Evolutionary conservation across 176 grass and related monocot species (phyloP).

Genomic region (Cocos nucifera): DNA sequence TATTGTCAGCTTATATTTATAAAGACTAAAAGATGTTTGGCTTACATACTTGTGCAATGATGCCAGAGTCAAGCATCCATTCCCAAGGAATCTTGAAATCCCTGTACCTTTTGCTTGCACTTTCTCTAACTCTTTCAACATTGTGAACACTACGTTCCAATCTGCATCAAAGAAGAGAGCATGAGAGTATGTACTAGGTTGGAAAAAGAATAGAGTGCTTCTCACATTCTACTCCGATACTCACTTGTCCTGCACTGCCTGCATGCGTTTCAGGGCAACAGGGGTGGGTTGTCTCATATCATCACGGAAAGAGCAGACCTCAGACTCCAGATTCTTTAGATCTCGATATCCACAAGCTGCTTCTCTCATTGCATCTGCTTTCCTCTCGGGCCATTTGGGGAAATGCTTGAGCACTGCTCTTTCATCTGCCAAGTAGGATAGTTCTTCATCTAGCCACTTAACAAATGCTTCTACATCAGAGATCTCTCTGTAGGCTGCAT

Average conservation of each 20-base stretch:
- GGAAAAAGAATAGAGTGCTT: too few species aligned
- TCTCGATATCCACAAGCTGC: slow-evolving; percentile 78
- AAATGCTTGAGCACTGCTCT: slow-evolving; percentile 98
- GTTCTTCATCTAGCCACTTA: slow-evolving; percentile 91
- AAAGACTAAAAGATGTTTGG: slow-evolving; percentile 7
- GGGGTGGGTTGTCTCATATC: slow-evolving; percentile 56
- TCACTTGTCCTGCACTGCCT: slow-evolving; percentile 92
- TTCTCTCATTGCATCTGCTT: slow-evolving; percentile 99
- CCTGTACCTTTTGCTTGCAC: slow-evolving; percentile 59
- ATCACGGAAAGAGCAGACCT: slow-evolving; percentile 65
- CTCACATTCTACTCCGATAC: slow-evolving; percentile 14
- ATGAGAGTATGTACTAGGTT: not conserved
- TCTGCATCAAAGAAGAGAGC: slow-evolving; percentile 21
- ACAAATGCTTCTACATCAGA: slow-evolving; percentile 87
- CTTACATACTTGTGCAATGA: slow-evolving; percentile 62
- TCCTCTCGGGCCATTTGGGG: slow-evolving; percentile 85
- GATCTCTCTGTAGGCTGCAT: slow-evolving; percentile 77
- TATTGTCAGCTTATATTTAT: not conserved
- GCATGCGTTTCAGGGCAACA: slow-evolving; percentile 67
- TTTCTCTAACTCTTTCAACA: slow-evolving; percentile 74
- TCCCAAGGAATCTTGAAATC: slow-evolving; percentile 90
- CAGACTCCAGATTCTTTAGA: slow-evolving; percentile 75
- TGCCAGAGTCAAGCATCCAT: slow-evolving; percentile 92
- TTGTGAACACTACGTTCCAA: slow-evolving; percentile 81
- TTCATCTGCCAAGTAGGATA: slow-evolving; percentile 97